Percentiles rank a stretch among this genome's conserved stretches.
phyloP scores from a whole-genome alignment of 805 yeast genomes.

The Metschnikowia dekortorum region DNA sequence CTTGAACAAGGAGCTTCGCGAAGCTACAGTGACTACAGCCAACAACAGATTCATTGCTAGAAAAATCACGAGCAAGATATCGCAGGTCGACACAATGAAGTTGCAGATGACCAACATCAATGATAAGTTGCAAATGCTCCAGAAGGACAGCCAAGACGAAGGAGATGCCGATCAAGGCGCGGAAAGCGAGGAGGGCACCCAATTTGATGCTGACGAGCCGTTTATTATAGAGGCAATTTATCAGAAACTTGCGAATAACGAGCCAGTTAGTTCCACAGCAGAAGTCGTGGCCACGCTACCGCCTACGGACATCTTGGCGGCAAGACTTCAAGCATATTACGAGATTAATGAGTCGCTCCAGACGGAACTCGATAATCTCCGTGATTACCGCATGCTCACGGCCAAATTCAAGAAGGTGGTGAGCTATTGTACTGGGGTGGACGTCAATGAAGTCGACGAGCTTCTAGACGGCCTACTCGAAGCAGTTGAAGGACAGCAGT shows the following conservation, averaged over 20 bases:
- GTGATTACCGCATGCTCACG: slow-evolving; percentile 38
- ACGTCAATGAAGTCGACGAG: slow-evolving; percentile 71
- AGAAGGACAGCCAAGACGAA: slow-evolving; percentile 21
- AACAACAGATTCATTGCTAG: slow-evolving; percentile 36
- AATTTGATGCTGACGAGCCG: slow-evolving; percentile 90
- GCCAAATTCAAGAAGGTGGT: slow-evolving; percentile 83
- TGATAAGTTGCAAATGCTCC: slow-evolving; percentile 30
- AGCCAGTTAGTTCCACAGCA: slow-evolving; percentile 23
- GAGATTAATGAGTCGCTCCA: slow-evolving; percentile 59
- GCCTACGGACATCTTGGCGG: slow-evolving; percentile 50
- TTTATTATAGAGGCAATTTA: slow-evolving; percentile 64
- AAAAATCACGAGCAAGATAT: slow-evolving; percentile 34
- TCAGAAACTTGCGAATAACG: slow-evolving; percentile 40
- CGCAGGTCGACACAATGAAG: slow-evolving; percentile 48
- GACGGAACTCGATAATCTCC: slow-evolving; percentile 48
- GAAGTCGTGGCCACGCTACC: slow-evolving; percentile 38
- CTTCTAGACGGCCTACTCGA: slow-evolving; percentile 79
- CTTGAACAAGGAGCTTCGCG: slow-evolving; percentile 34
- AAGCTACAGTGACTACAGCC: slow-evolving; percentile 40
- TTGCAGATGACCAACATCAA: slow-evolving; percentile 39
- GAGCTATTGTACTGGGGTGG: slow-evolving; percentile 85
- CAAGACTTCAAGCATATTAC: slow-evolving; percentile 76
- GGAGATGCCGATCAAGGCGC: slow-evolving; percentile 29
- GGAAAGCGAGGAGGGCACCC: slow-evolving; percentile 56
- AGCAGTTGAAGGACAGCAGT: slow-evolving; percentile 75